Conservation (phyloP, 2,329 filamentous ascomycete genomes). For the Ustilaginoidea virens region DNA sequence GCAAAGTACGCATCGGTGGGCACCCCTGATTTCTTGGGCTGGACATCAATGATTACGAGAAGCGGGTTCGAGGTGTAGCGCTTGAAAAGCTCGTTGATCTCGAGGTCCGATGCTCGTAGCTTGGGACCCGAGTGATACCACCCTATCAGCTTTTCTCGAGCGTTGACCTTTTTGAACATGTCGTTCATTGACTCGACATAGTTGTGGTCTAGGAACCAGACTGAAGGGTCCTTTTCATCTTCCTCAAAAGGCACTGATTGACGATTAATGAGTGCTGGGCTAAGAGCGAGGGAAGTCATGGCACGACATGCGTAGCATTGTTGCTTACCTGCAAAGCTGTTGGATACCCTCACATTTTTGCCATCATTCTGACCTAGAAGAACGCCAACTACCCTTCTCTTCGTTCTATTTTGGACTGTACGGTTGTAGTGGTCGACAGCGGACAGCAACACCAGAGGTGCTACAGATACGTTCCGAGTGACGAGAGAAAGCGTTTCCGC, state of each 20-base stretch:
- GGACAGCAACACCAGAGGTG: conserved; percentile 91
- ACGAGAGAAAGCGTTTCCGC: conserved; percentile 93
- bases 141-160: conserved; percentile 93
- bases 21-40: conserved; percentile 93
- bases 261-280: conserved; percentile 6
- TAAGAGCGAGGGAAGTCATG: not conserved
- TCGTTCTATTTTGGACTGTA: conserved; percentile 71
- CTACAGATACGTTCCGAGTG: conserved; percentile 88
- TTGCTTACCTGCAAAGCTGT: conserved; percentile 82
- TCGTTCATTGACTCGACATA: conserved; percentile 99
- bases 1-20: conserved; percentile 98
- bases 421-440: conserved; percentile 97
- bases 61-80: conserved; percentile 94
- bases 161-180: conserved; percentile 99
- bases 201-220: conserved; percentile 99
- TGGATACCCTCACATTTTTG: conserved; percentile 90
- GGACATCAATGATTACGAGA: conserved; percentile 94
- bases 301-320: too few relatives aligned
- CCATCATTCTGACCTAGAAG: conserved; percentile 91
- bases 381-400: conserved; percentile 82
- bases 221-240: conserved; percentile 94
- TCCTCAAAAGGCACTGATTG: conserved; percentile 85
- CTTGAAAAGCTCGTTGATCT: conserved; percentile 99
- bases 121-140: conserved; percentile 99
- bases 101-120: conserved; percentile 85